phyloP scores from a whole-genome alignment of 306 rosid genomes.

The Lathyrus tuberosus region DNA sequence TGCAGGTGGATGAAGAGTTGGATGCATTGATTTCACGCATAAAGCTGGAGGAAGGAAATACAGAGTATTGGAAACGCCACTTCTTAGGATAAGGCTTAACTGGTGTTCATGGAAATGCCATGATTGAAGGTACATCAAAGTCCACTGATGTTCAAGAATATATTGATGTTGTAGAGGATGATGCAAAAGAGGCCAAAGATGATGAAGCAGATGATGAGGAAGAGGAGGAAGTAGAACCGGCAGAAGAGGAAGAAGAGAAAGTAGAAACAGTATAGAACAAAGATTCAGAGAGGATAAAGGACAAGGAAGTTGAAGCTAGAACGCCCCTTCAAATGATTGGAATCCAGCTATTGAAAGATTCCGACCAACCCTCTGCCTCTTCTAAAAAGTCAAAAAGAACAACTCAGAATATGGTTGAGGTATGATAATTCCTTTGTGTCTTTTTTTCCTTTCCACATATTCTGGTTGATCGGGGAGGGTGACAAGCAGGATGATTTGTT shows the following conservation, averaged over 20 bases:
- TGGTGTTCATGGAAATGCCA: constrained; percentile 48
- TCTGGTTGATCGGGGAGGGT: constrained; percentile 2
- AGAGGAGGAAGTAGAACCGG: constrained; percentile 63
- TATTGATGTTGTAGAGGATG: constrained; percentile 60
- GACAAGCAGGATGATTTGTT: constrained; percentile 14
- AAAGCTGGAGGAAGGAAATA: constrained; percentile 84
- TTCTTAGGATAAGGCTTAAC: constrained; percentile 83
- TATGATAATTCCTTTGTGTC: constrained; percentile 41
- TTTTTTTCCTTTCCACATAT: neutral
- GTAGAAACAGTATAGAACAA: constrained; percentile 71
- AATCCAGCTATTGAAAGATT: constrained; percentile 85
- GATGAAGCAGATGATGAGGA: constrained; percentile 66
- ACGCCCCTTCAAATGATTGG: constrained; percentile 98
- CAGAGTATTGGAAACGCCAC: constrained; percentile 92
- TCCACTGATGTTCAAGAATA: constrained; percentile 60
- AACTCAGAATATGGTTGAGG: constrained; percentile 58
- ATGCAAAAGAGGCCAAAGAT: constrained; percentile 71
- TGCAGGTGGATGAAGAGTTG: constrained; percentile 89
- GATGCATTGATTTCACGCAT: constrained; percentile 83
- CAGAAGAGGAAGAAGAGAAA: constrained; percentile 58
- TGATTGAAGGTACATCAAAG: constrained; percentile 45
- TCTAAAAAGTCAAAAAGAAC: constrained; percentile 66
- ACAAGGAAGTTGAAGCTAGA: constrained; percentile 77
- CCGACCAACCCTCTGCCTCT: constrained; percentile 54
- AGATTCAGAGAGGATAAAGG: constrained; percentile 79